Base-by-base conservation (phyloP, 495 filamentous ascomycete species). In the Antarctomyces pellizariae region DNA sequence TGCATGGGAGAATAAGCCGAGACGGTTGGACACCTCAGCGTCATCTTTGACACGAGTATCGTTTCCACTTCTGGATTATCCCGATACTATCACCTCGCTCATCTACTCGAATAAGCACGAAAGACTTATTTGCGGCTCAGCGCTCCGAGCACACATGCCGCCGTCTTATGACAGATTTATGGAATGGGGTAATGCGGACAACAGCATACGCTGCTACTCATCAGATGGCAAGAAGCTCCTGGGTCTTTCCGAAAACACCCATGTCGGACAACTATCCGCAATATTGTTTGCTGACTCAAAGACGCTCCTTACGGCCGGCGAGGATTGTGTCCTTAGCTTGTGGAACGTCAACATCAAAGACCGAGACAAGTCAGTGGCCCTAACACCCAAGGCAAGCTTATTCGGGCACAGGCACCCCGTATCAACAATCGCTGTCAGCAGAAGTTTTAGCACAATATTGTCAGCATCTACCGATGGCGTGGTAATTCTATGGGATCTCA, bases 131-230 rank as follows among this genome's bases (percentile, higher is more conserved):
- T 86, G 74, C 36, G 71, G 79, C n/a, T 68, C 73, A 16, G 59
- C 78, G 3, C 73, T 84, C 43, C 55, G 77, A 20, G 56, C 92
- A 18, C 83, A 92, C 37, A 71, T 95, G 8, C 78, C 82, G 1
- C 83, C 89, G 3, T 50, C 52, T 16, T 84, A 75, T 35, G 84
- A 95, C 42, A 78, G 82, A 37, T 92, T 75, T 35, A 62, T 97
- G 46, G 80, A 93, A 48, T 93, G 84, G 86, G 86, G 82, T 1
- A 95, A 86, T 43, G 71, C 79, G 4, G 86, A 97, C 52, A 77
- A 74, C 35, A 82, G 76, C 40, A 64, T 95, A 4, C 69, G 86
- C 6, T 95, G 93, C 54, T 92, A 76, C 46, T 59, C 69, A 18
- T 61, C 69, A 25, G 82, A 35, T 5, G 26, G 10, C 22, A 26